Evolutionary conservation across 108 stramenopile genomes (phyloP), one percentile per base, ranked within the genome.

Genomic region (Pseudonitzschia pungens): DNA sequence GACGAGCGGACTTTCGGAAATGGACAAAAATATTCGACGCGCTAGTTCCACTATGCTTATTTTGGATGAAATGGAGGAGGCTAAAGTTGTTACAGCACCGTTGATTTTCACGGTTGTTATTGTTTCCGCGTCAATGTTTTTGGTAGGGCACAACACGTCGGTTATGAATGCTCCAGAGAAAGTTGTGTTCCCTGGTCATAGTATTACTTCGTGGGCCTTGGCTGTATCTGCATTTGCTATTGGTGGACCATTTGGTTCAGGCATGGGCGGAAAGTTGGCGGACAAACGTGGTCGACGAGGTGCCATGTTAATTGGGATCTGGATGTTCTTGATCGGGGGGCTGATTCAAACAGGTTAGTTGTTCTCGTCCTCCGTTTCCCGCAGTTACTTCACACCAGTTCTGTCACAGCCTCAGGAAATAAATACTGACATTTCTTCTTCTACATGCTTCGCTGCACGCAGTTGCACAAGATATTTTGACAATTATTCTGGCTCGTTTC

Each of bases 151-250:
- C 78, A 90, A 89, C 51, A 89, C 86, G 9, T 78, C 85, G 31
- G 94, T 93, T 29, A 92, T 96, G 89, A 96, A 96, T 83, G 86
- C 94, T 18, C 89, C 91, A 31, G 87, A 83, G 62, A 81, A 80
- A 11, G 88, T 86, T 50, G 91, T 92, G 22, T 96, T 96, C 62
- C 94, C 92, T 52, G 92, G 89, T 9, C 92, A 93, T 65, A 77
- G 82, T 21, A 90, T 90, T 2, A 74, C 65, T 16, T 21, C 63
- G 50, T 97, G 96, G 96, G 83, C 90, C 31, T 53, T 76, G 54
- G 65, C 73, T 21, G 73, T 65, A 22, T 42, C 72, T 27, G 72
- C 72, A 15, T 65, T 73, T 65, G 66, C 75, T 11, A 68, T 76
- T 78, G 96, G 92, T 32, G 96, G 93, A 15, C 92, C 93, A 12